Evolutionary conservation across 75 land plant genomes (phyloP), one percentile per base, ranked within the genome.

Genomic region (Selaginella moellendorffii): DNA sequence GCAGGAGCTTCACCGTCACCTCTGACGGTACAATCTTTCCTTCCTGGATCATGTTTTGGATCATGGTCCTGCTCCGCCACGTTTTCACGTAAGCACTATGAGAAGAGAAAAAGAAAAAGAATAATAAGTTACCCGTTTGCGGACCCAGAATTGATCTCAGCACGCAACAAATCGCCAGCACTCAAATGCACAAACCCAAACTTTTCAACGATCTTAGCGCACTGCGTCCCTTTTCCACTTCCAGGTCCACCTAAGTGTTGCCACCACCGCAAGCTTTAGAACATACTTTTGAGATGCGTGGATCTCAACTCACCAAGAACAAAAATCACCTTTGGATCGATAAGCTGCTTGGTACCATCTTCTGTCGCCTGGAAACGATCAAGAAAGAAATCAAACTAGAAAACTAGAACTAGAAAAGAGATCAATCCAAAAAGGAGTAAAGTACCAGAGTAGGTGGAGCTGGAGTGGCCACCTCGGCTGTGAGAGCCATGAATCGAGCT

Each of bases 11-110:
- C 19, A 91, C 79, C 24, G 93, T 91, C 14, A 91, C 88, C 79
- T 82, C 89, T 20, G 97, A 88, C 20, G 97, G 97, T 24, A 85
- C 97, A 66, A 91, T 87, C 67, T 83, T 88, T 54, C 97, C 97
- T 65, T 91, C 97, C 63, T 82, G 82, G 54, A 91, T 88, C 89
- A 85, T 84, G 71, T 79, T 83, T 65, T 85, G 78, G 28, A 91
- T 88, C 97, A 88, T 88, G 26, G 71, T 76, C 18, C 92, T 87
- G n/a, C n/a, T n/a, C n/a, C n/a, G n/a, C n/a, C n/a, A n/a, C n/a
- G n/a, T n/a, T n/a, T n/a, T n/a, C n/a, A n/a, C n/a, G n/a, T n/a
- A n/a, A n/a, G n/a, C n/a, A n/a, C n/a, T n/a, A n/a, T n/a, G n/a
- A n/a, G n/a, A n/a, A n/a, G n/a, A n/a, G n/a, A n/a, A n/a, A n/a